Evolutionary conservation across 768 basidiomycete genomes (phyloP).

Genomic region (Chalciporus pseudorubinellus): DNA sequence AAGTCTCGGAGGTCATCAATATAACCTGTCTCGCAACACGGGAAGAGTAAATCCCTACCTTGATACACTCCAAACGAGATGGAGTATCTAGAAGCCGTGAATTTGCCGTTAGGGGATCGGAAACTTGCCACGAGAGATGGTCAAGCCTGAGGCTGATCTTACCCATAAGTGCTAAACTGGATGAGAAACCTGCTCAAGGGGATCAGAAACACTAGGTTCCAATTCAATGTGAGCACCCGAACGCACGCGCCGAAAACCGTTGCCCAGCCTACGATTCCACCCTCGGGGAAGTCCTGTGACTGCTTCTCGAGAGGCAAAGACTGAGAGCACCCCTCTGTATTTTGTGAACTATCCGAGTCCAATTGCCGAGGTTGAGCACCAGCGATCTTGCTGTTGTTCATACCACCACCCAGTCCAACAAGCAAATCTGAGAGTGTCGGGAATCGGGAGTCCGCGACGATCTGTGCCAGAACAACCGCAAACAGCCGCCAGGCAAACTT

Average conservation of each 20-base stretch:
- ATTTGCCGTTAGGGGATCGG: background rate
- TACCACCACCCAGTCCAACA: background rate
- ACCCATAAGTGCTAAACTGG: conserved; percentile 41
- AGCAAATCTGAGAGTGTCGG: background rate
- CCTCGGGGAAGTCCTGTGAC: conserved; percentile 23
- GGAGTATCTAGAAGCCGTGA: conserved; percentile 27
- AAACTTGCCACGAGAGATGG: background rate
- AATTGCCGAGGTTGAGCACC: background rate
- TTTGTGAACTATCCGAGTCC: background rate
- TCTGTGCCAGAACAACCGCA: too few species aligned
- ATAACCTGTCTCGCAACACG: background rate
- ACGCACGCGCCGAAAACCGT: conserved; percentile 33
- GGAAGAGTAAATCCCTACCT: conserved; percentile 21
- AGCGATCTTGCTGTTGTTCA: background rate
- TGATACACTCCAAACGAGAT: conserved; percentile 45
- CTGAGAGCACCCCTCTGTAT: background rate
- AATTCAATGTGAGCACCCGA: background rate
- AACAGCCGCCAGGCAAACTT: too few species aligned
- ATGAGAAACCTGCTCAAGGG: conserved; percentile 32
- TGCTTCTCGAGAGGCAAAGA: background rate
- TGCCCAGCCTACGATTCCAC: conserved; percentile 30
- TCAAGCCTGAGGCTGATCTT: background rate
- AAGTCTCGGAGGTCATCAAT: conserved; percentile 30
- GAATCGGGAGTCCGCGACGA: background rate
- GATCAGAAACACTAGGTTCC: too few species aligned